Evolutionary conservation across 1,284 basidiomycete species (phyloP).

Genomic region (Heterobasidion irregulare): DNA sequence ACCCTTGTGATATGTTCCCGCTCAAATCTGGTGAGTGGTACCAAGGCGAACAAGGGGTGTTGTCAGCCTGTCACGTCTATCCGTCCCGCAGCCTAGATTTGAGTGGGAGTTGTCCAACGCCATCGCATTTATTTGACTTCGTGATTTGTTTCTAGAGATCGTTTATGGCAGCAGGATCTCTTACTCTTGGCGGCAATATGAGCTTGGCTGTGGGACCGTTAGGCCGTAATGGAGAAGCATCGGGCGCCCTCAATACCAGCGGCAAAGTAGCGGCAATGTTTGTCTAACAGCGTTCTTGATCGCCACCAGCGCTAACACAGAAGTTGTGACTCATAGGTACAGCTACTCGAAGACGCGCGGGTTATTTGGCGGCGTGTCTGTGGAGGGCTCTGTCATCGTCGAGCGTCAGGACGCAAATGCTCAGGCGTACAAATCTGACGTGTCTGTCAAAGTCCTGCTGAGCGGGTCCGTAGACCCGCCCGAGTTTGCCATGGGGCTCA

Average conservation of each 20-base stretch:
- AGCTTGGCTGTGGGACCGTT: constrained; percentile 90
- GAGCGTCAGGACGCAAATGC: constrained; percentile 91
- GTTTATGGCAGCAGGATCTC: constrained; percentile 92
- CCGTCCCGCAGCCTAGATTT: neutral
- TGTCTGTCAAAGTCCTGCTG: constrained; percentile 73
- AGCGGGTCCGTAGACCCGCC: constrained; percentile 71
- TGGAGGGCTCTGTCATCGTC: constrained; percentile 92
- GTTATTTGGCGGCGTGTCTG: constrained; percentile 76
- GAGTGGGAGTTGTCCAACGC: constrained; percentile 3
- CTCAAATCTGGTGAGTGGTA: too few relatives aligned
- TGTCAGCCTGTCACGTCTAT: too few relatives aligned
- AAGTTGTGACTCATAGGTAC: constrained; percentile 45
- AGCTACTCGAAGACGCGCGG: constrained; percentile 94
- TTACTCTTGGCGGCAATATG: constrained; percentile 91
- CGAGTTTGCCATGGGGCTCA: constrained; percentile 67
- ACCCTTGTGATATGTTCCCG: too few relatives aligned
- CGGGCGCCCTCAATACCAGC: constrained; percentile 78
- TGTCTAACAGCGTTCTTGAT: constrained; percentile 2
- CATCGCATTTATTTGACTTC: too few relatives aligned
- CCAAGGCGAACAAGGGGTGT: too few relatives aligned
- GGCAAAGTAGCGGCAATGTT: constrained; percentile 92
- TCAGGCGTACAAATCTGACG: constrained; percentile 69
- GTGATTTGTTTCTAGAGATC: constrained; percentile 39
- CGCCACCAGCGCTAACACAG: constrained; percentile 1
- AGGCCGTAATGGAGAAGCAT: constrained; percentile 91